Conservation (phyloP, 495 filamentous ascomycete genomes). For the Penicillium canariense region DNA sequence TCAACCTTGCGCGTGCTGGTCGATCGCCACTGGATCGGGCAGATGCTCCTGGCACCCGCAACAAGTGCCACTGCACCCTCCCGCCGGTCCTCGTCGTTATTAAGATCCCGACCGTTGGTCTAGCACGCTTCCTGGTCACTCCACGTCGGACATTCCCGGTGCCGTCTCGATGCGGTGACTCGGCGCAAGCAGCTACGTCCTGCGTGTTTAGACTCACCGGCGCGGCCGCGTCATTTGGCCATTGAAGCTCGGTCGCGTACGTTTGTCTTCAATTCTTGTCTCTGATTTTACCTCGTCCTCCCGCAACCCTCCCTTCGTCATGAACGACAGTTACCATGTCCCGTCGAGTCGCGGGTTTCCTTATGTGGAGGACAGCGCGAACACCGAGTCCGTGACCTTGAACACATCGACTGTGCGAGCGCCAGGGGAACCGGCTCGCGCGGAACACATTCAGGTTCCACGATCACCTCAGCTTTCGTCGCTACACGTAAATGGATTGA, state of each 20-base stretch:
- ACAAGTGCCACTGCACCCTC: conserved; percentile 10
- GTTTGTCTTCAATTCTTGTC: conserved; percentile 2
- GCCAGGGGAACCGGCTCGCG: conserved; percentile 3
- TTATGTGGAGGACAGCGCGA: conserved; percentile 23
- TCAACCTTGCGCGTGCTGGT: conserved; percentile 29
- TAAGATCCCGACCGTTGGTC: conserved; percentile 19
- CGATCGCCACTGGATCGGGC: conserved; percentile 29
- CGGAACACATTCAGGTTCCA: conserved; percentile 19
- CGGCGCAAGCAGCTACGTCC: conserved; percentile 12
- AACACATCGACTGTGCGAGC: conserved; percentile 14
- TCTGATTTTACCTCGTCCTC: background rate
- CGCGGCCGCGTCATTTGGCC: conserved; percentile 20
- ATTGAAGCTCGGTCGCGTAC: conserved; percentile 19
- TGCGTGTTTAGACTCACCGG: conserved; percentile 23
- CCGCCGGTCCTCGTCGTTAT: conserved; percentile 10
- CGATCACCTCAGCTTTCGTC: conserved; percentile 22
- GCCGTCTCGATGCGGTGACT: conserved; percentile 24
- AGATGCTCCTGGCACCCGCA: conserved; percentile 19
- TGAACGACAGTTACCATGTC: conserved; percentile 19
- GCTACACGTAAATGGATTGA: conserved; percentile 26
- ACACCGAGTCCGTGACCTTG: conserved; percentile 10
- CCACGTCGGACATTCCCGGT: conserved; percentile 15
- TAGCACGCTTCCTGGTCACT: conserved; percentile 8
- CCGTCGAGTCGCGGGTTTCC: conserved; percentile 22
- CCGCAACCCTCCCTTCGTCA: conserved; percentile 5